Evolutionary conservation across 148 eudicot genomes (phyloP), one percentile per base, ranked within the genome.

Genomic region (Amaranthus hypochondriacus): DNA sequence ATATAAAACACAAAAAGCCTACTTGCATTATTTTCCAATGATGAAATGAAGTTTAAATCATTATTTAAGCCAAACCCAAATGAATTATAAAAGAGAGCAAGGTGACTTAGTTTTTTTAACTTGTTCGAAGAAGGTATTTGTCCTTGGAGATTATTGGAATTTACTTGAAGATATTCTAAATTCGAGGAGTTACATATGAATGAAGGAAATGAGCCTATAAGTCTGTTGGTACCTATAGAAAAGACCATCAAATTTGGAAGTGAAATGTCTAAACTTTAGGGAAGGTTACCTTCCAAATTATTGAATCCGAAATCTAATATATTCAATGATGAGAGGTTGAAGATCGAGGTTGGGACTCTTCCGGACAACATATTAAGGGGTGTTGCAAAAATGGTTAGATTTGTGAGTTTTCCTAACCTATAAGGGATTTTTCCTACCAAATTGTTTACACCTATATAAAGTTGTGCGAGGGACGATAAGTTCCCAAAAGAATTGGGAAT

Each of bases 21-120:
- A 48, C 65, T 77, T 53, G 74, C 70, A 50, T 84, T 81, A 50
- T 42, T 28, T 28, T 28, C 62, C 4, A 84, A 59, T 3, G 79
- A 66, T 2, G 71, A 50, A 2, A 84, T 2, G 11, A 84, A 84
- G 4, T 39, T 47, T 48, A 81, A 51, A 55, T 84, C 81, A 66
- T 43, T 8, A 5, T 28, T 11, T 44, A 65, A 70, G 1, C 62
- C 70, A 3, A 5, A 44, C 21, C 83, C 83, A 14, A 83, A 76
- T 7, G 58, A 55, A 48, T 83, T 83, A 21, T 28, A 0, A 10
- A 0, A 2, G 48, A 83, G 14, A 13, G 5, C 4, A 10, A 81
- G 9, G 6, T 51, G 44, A 5, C 0, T 44, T 43, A 65, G 69
- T 2, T 10, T 65, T 28, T 43, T 9, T 43, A 42, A 44, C 15